Evolutionary conservation across 108 stramenopile species (phyloP).

Genomic region (Craspedostauros australis): DNA sequence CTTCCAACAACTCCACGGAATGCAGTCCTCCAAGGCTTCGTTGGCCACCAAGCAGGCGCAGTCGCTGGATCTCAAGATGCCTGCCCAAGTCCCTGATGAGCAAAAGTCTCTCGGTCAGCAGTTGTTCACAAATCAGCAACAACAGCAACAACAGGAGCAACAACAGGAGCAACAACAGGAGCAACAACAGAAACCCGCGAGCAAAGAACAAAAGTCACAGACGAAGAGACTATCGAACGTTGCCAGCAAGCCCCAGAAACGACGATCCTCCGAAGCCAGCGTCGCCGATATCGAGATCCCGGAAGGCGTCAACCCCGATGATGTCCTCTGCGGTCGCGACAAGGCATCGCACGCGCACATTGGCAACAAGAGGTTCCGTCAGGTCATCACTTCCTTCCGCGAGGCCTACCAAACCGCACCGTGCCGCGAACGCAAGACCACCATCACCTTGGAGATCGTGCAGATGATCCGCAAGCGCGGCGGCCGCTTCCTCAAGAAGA

Average conservation of each 20-base stretch:
- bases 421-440: constrained; percentile 12
- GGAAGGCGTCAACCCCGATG: too few relatives aligned
- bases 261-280: too few relatives aligned
- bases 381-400: constrained; percentile 6
- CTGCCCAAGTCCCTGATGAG: too few relatives aligned
- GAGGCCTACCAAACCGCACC: constrained; percentile 11
- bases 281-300: too few relatives aligned
- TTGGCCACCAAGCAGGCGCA: too few relatives aligned
- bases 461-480: not conserved
- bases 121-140: not conserved
- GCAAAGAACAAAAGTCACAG: too few relatives aligned
- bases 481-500: constrained; percentile 17
- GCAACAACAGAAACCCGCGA: not conserved
- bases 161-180: not conserved
- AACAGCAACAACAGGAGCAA: not conserved
- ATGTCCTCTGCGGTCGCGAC: constrained; percentile 25
- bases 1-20: too few relatives aligned
- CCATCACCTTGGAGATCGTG: constrained; percentile 7
- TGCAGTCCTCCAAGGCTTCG: too few relatives aligned
- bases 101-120: too few relatives aligned
- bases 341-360: constrained; percentile 7
- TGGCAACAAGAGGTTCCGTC: constrained; percentile 22
- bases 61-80: too few relatives aligned
- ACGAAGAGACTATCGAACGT: too few relatives aligned
- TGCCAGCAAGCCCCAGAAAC: not conserved